Base-by-base conservation (phyloP, 495 filamentous ascomycete species). In the Astrothelium macrocarpum region DNA sequence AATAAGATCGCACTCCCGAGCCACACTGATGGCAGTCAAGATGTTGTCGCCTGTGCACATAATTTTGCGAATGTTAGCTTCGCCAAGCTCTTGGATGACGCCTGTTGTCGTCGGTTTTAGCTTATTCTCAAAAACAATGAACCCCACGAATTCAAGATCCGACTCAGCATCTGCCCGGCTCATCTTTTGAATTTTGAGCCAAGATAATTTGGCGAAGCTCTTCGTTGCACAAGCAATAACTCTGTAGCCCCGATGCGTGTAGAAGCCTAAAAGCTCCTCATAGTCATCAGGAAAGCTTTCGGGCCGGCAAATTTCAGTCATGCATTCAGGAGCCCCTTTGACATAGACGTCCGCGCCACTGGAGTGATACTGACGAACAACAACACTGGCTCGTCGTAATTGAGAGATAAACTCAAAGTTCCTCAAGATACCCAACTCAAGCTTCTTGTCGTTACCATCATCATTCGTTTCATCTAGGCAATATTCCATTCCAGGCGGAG, bases 1-100 rank as follows among this genome's bases (percentile, higher is more conserved):
- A 61, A 99, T 85, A 63, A 99, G 79, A 62, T 85, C 81, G 74
- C 94, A 97, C 72, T 99, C 92, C 68, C 91, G 85, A 5, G 93
- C 94, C 65, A 99, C 95, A 71, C 92, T 96, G 68, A 99, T 89
- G 18, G 95, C 95, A 18, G 95, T 99, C 46, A 97, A 79, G 63
- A 99, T 97, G 64, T 99, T 99, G 77, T 99, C 95, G 59, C 95
- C 95, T 0, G 95, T 99, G 66, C 94, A 95, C 95, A 99, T 99
- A 61, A 96, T 84, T 36, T 87, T 89, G 29, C 90, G 86, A 66
- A 99, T 96, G 29, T 87, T 87, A 12, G 95, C 93, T 53, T 86
- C 77, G 14, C 83, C 83, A n/a, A 99, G 82, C 73, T 97, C 90
- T 42, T 87, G 78, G 53, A 99, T 85, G 32, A 95, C 86, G 2